Conservation (phyloP, 2,329 filamentous ascomycete species). For the Alternaria sp. region DNA sequence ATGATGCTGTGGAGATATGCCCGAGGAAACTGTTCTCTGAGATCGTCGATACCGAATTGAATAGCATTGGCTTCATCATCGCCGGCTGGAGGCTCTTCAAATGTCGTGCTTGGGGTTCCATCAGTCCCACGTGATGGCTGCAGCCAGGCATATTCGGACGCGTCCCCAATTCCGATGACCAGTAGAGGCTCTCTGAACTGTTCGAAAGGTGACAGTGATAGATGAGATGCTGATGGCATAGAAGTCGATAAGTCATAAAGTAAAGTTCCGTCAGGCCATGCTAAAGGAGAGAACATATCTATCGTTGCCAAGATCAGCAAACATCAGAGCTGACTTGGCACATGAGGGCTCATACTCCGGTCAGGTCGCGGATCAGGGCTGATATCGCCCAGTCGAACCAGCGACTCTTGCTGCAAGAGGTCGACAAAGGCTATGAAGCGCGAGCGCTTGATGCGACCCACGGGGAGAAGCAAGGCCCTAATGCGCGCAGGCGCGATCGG, state of each 20-base stretch:
- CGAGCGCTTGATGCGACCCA: conserved; percentile 82
- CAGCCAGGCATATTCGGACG: conserved; percentile 63
- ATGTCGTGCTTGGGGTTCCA: conserved; percentile 7
- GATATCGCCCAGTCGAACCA: conserved; percentile 84
- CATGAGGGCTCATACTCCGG: conserved; percentile 68
- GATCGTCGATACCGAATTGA: conserved; percentile 69
- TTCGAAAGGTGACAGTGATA: conserved; percentile 86
- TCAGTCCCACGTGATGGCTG: conserved; percentile 50
- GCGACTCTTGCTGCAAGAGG: conserved; percentile 77
- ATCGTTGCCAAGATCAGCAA: conserved; percentile 41
- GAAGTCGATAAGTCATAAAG: conserved; percentile 88
- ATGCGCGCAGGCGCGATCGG: conserved; percentile 86
- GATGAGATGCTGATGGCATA: conserved; percentile 77
- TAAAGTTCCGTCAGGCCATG: conserved; percentile 83
- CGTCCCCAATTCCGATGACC: conserved; percentile 85
- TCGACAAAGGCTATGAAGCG: conserved; percentile 81
- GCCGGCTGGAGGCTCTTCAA: conserved; percentile 18
- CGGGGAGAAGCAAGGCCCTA: conserved; percentile 82
- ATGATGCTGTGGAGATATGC: conserved; percentile 79
- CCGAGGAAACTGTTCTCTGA: conserved; percentile 76
- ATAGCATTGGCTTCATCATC: conserved; percentile 47
- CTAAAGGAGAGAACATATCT: conserved; percentile 94
- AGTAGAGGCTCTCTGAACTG: conserved; percentile 83
- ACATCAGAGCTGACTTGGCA: conserved; percentile 22
- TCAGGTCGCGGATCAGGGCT: conserved; percentile 84